Percentiles rank a stretch among this genome's conserved stretches.
Conservation (phyloP, 495 filamentous ascomycete species). For the Podospora comata region DNA sequence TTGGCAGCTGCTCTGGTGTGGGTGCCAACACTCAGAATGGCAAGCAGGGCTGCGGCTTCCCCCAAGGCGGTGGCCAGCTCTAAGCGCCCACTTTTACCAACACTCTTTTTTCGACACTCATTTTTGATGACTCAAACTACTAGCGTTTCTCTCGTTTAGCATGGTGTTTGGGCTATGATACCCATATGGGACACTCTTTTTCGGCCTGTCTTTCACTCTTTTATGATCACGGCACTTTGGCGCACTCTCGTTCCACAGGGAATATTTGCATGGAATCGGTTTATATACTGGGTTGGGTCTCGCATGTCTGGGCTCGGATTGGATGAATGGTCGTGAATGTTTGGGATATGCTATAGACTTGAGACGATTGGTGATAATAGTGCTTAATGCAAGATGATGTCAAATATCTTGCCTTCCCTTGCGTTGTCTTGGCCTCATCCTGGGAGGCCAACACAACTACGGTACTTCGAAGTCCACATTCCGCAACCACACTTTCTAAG, state of each 20-base stretch:
- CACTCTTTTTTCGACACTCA: neutral
- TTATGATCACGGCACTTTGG: neutral
- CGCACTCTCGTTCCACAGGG: neutral
- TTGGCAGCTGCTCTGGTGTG: conserved; percentile 41
- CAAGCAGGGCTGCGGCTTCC: conserved; percentile 49
- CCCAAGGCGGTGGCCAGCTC: conserved; percentile 15
- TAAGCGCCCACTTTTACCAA: neutral
- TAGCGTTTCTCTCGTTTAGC: neutral
- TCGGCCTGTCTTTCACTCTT: neutral
- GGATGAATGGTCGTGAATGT: neutral
- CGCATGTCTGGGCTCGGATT: neutral
- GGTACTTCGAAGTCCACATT: too few relatives aligned
- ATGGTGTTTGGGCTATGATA: conserved; percentile 2
- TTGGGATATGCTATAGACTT: too few relatives aligned
- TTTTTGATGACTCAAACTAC: neutral
- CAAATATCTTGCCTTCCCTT: too few relatives aligned
- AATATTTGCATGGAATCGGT: neutral
- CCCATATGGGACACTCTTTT: neutral
- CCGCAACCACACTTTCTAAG: too few relatives aligned
- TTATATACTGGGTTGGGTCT: neutral
- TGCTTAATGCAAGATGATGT: too few relatives aligned
- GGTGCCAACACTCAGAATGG: conserved; percentile 42
- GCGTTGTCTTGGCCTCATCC: too few relatives aligned
- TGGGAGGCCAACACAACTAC: too few relatives aligned
- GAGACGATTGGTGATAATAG: too few relatives aligned